Conservation (phyloP, 139 green algal genomes). For the Chlorella sorokiniana region DNA sequence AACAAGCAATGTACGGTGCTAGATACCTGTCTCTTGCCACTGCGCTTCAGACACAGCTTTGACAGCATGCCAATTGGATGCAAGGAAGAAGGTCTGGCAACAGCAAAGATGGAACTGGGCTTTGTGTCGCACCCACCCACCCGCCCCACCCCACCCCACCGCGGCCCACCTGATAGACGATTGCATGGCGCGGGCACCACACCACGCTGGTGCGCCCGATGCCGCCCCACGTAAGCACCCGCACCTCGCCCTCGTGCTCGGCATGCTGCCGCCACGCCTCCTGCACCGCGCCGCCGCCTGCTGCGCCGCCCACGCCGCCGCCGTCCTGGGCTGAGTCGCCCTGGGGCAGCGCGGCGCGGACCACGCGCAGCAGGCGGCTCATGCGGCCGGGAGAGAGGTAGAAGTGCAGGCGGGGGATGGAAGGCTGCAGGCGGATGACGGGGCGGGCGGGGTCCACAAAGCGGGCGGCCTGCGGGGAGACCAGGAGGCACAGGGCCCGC, state of each 20-base stretch:
- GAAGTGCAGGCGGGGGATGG: conserved; percentile 66
- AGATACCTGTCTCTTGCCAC: too few species aligned
- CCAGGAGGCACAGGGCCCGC: background rate
- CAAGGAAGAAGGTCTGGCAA: background rate
- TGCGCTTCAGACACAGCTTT: too few species aligned
- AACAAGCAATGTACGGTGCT: too few species aligned
- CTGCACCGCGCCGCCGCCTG: background rate
- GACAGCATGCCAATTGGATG: too few species aligned
- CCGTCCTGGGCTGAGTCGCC: background rate
- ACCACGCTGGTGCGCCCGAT: conserved; percentile 41
- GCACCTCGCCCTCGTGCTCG: conserved; percentile 40
- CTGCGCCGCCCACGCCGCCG: background rate
- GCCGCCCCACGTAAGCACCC: conserved; percentile 51
- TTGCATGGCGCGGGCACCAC: conserved; percentile 44
- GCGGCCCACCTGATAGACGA: conserved; percentile 41
- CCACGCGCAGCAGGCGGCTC: conserved; percentile 59
- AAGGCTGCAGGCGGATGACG: conserved; percentile 51
- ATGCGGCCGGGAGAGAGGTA: conserved; percentile 70
- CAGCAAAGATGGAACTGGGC: background rate
- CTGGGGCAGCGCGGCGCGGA: conserved; percentile 38
- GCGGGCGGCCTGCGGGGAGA: conserved; percentile 36
- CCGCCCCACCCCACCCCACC: background rate
- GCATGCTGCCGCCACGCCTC: conserved; percentile 42
- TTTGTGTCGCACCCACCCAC: background rate
- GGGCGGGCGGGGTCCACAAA: conserved; percentile 55